Evolutionary conservation across 2,329 filamentous ascomycete genomes (phyloP), one percentile per base, ranked within the genome.

Genomic region (Xylariaceae sp.): DNA sequence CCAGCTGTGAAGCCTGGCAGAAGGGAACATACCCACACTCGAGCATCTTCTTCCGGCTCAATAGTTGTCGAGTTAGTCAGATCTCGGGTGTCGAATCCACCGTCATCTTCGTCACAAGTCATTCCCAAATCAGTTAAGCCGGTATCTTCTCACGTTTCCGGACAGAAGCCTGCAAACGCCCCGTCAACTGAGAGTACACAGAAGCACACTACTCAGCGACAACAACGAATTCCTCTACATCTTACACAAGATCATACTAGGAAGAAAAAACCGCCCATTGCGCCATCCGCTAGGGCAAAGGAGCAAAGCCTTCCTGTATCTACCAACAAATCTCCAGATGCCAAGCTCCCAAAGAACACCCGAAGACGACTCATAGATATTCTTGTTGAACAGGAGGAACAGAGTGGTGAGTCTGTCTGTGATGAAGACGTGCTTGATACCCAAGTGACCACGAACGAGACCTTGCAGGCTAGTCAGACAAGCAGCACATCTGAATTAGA

Each of bases 301-400:
- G 52, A 60, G 44, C 60, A 60, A 42, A 44, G 30, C 12, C 58
- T 46, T 40, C 39, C 56, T n/a, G 40, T 50, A 6, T 32, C 44
- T 19, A 56, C 53, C 30, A n/a, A 47, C 11, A 56, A 41, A 8
- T n/a, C 39, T 12, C 34, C 53, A 35, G 49, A 56, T 29, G 29
- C 59, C 11, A 55, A 47, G 34, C 43, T 47, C 43, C 44, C 51
- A 9, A 64, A 64, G 48, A 67, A 60, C 52, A 60, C 63, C 8
- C 62, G 63, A 47, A 69, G 62, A 53, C 64, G 65, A 44, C 50
- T 70, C 6, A 67, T 70, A 35, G 68, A 70, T 54, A 60, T 57
- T 31, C 47, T 70, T 3, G 62, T 58, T 26, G 64, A 69, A 51
- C 67, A 70, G 54, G 62, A 59, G 12, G 48, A 54, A 11, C 47